A percentile compares a stretch with the other conserved stretches of the same genome.
Evolutionary conservation across 2,329 filamentous ascomycete genomes (phyloP).

Genomic region (Fusarium sp.): DNA sequence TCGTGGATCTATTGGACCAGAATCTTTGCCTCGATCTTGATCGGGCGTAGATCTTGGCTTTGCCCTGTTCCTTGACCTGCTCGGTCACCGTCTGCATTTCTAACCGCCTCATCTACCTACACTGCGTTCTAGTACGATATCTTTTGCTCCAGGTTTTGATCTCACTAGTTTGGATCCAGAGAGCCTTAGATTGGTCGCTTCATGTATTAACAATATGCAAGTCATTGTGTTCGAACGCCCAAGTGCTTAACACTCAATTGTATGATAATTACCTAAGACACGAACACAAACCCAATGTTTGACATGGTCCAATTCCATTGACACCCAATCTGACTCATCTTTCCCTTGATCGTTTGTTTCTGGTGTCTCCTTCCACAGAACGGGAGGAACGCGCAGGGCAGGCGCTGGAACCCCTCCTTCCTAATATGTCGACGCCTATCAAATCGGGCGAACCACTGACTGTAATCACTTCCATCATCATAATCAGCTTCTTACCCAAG

Average conservation of each 20-base stretch:
- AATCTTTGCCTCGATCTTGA: neutral
- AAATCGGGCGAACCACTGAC: constrained; percentile 23
- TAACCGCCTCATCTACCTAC: neutral
- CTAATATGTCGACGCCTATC: neutral
- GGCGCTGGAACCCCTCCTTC: constrained; percentile 9
- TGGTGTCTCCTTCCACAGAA: neutral
- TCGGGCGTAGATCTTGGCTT: neutral
- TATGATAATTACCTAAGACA: neutral
- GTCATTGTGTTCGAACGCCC: neutral
- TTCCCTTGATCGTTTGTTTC: neutral
- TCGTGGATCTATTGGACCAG: neutral
- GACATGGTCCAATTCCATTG: neutral
- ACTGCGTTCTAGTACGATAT: neutral
- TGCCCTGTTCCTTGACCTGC: neutral
- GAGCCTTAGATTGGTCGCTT: neutral
- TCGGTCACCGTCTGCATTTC: neutral
- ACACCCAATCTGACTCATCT: neutral
- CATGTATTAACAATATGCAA: neutral
- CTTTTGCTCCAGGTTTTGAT: neutral
- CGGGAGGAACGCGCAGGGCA: neutral
- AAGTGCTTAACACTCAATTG: neutral
- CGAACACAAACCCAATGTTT: neutral
- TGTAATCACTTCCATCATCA: neutral
- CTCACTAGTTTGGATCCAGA: neutral
- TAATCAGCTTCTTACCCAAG: neutral